phyloP scores from a whole-genome alignment of 139 green algal genomes.

The Monoraphidium neglectum region DNA sequence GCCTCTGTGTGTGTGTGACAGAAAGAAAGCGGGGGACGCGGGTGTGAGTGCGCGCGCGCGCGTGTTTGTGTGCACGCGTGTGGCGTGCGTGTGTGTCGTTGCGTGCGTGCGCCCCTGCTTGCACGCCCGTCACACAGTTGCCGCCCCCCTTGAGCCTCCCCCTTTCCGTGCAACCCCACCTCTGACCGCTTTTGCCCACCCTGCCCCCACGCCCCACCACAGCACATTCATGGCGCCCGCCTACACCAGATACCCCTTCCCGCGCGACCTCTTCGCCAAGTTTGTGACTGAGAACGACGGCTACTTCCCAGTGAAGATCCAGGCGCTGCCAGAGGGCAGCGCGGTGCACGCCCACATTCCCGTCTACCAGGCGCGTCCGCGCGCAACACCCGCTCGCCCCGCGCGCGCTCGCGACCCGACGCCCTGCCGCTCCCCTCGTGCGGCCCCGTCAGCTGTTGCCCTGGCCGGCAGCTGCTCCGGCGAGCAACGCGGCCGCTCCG shows the following conservation, averaged over 20 bases:
- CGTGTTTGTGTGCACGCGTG: no score
- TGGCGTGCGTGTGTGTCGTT: no score
- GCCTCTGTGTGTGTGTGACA: not conserved
- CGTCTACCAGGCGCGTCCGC: constrained; percentile 88
- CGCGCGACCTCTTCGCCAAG: constrained; percentile 74
- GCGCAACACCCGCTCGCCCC: no score
- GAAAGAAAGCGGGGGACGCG: no score
- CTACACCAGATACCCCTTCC: constrained; percentile 74
- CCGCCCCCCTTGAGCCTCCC: no score
- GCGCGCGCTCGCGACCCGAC: no score
- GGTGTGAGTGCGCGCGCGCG: no score
- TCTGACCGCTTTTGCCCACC: no score
- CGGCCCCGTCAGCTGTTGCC: not conserved
- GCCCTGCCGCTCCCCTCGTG: no score
- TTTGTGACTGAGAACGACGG: constrained; percentile 88
- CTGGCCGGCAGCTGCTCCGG: not conserved
- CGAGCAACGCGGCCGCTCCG: not conserved
- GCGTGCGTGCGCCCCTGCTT: no score
- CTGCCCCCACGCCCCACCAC: not conserved
- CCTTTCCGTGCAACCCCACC: no score
- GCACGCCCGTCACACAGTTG: no score
- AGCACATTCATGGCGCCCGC: constrained; percentile 74
- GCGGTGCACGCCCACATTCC: constrained; percentile 74
- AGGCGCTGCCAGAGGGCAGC: constrained; percentile 85
- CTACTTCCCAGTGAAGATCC: constrained; percentile 88